Evolutionary conservation across 805 yeast genomes (phyloP).

Genomic region (Myxozyma sirexii): DNA sequence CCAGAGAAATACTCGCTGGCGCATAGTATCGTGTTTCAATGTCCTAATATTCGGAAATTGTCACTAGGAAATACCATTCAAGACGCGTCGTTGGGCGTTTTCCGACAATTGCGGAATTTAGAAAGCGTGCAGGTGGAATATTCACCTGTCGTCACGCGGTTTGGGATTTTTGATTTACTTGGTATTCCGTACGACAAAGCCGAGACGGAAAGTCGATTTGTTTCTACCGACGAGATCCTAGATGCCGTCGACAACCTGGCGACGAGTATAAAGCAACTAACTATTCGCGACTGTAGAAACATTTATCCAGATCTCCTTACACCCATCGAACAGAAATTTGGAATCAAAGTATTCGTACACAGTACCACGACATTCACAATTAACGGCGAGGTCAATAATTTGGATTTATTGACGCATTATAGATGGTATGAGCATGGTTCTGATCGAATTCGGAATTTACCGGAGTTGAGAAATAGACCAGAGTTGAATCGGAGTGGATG

Average conservation of each 20-base stretch:
- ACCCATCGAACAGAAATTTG: slow-evolving; percentile 4
- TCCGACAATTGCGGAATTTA: slow-evolving; percentile 2
- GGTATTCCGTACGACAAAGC: slow-evolving; percentile 8
- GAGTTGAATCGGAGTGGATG: slow-evolving; percentile 8
- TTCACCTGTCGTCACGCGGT: slow-evolving; percentile 17
- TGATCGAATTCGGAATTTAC: slow-evolving; percentile 14
- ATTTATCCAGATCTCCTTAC: slow-evolving; percentile 13
- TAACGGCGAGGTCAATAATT: slow-evolving; percentile 9
- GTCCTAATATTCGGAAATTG: slow-evolving; percentile 12
- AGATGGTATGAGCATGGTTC: slow-evolving; percentile 22
- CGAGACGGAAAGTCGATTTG: not conserved
- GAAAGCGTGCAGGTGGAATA: slow-evolving; percentile 3
- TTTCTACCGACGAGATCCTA: slow-evolving; percentile 12
- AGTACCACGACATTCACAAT: slow-evolving; percentile 21
- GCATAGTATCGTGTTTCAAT: slow-evolving; percentile 10
- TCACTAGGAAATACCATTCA: slow-evolving; percentile 20
- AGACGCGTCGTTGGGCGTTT: slow-evolving; percentile 11
- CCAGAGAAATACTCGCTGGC: slow-evolving; percentile 10
- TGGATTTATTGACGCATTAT: slow-evolving; percentile 18
- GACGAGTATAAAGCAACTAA: slow-evolving; percentile 1
- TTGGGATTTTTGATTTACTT: slow-evolving; percentile 17
- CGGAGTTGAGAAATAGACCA: slow-evolving; percentile 10
- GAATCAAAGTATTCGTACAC: slow-evolving; percentile 4
- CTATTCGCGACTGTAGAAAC: slow-evolving; percentile 20
- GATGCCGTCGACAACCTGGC: not conserved